Evolutionary conservation across 73 alveolate species (phyloP).

Genomic region (Paramecium pentaurelia): DNA sequence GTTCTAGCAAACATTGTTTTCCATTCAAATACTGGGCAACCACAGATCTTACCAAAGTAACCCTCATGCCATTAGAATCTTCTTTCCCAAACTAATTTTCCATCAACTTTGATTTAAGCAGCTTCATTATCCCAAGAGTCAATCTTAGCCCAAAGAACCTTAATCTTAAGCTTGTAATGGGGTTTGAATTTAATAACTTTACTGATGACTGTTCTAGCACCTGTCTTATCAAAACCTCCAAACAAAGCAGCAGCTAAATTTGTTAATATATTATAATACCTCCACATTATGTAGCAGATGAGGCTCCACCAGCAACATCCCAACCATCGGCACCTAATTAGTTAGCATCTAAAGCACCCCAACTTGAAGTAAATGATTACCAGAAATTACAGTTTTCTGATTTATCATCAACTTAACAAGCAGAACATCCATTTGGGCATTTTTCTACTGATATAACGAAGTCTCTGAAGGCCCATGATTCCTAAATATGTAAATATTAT

Average conservation of each 20-base stretch:
- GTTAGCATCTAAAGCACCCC: background rate
- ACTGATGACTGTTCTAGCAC: slow-evolving; percentile 10
- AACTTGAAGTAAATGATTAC: background rate
- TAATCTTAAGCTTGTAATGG: slow-evolving; percentile 24
- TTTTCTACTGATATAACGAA: background rate
- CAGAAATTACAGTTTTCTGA: background rate
- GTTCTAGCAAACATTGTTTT: slow-evolving; percentile 8
- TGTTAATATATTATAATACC: background rate
- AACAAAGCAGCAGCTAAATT: background rate
- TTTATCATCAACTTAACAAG: background rate
- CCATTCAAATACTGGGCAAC: slow-evolving; percentile 9
- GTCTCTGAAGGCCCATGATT: slow-evolving; percentile 42
- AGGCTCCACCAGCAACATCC: slow-evolving; percentile 24
- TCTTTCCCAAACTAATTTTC: slow-evolving; percentile 22
- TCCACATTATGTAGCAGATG: background rate
- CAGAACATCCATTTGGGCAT: slow-evolving; percentile 34
- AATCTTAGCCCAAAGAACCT: slow-evolving; percentile 15
- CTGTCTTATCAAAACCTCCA: slow-evolving; percentile 32
- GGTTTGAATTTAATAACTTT: background rate
- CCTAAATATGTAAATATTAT: background rate
- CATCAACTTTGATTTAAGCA: slow-evolving; percentile 33
- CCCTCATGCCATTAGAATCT: slow-evolving; percentile 32
- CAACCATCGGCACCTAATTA: slow-evolving; percentile 25
- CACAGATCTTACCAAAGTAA: background rate
- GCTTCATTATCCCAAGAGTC: slow-evolving; percentile 53